These are phyloP conservation scores for Cryptosporidium viatorum DNA, from an alignment of 169 alveolate genomes.

Conservation along the genomic window DNA sequence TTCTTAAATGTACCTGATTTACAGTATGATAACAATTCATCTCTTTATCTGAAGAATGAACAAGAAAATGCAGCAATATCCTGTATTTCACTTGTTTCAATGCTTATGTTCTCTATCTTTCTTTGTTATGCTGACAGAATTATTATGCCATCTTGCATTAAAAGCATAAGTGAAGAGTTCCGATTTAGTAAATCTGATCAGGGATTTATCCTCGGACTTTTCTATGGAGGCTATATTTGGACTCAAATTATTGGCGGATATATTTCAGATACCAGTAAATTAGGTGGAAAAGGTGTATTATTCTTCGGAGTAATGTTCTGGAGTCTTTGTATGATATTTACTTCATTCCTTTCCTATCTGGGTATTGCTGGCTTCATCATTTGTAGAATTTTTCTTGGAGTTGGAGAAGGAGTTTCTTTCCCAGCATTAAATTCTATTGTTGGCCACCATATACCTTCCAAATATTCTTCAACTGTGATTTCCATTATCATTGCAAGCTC, in stretches of 20 bases:
- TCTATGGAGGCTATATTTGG: conserved; percentile 71
- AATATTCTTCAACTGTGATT: conserved; percentile 46
- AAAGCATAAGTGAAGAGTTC: conserved; percentile 55
- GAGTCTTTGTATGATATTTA: conserved; percentile 61
- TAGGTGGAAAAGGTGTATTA: conserved; percentile 72
- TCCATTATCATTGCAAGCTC: conserved; percentile 67
- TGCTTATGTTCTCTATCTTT: conserved; percentile 61
- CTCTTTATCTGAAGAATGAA: not conserved
- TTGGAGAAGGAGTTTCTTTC: conserved; percentile 72
- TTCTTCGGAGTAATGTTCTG: conserved; percentile 60
- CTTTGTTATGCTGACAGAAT: conserved; percentile 73
- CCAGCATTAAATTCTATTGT: conserved; percentile 70
- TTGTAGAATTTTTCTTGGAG: conserved; percentile 46
- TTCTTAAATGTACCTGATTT: not conserved
- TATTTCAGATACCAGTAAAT: conserved; percentile 31
- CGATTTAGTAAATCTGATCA: conserved; percentile 53
- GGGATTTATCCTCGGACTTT: conserved; percentile 63
- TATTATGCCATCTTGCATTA: conserved; percentile 69
- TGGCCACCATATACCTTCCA: conserved; percentile 45
- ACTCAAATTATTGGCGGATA: conserved; percentile 72
- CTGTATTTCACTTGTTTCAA: conserved; percentile 20
- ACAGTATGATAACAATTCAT: not conserved
- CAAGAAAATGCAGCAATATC: not conserved
- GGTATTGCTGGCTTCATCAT: conserved; percentile 49
- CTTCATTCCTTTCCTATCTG: conserved; percentile 19